A percentile compares a stretch with the other conserved stretches of the same genome.
These are phyloP conservation scores for Fusarium kyushuense DNA, from an alignment of 2,329 filamentous ascomycete species.

Conservation along the genomic window DNA sequence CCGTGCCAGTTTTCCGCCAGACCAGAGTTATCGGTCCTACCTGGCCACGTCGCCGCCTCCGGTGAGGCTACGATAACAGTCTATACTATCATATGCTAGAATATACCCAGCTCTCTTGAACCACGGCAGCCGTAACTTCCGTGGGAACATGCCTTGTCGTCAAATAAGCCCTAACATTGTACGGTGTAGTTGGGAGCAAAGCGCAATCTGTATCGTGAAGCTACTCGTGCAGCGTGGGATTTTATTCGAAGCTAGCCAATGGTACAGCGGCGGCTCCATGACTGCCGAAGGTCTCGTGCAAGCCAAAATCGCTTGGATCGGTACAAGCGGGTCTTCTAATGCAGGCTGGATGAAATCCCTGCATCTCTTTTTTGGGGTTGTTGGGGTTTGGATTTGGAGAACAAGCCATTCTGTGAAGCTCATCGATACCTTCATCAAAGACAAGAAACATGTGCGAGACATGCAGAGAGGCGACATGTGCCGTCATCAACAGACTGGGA, in stretches of 20 bases:
- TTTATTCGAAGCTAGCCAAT: slow-evolving; percentile 17
- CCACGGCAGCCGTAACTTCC: neutral
- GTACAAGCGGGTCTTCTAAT: slow-evolving; percentile 39
- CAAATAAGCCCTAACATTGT: neutral
- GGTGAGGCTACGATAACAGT: slow-evolving; percentile 33
- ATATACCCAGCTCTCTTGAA: neutral
- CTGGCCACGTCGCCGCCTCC: slow-evolving; percentile 35
- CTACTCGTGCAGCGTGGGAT: slow-evolving; percentile 5
- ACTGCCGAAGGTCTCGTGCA: slow-evolving; percentile 49
- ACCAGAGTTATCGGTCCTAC: slow-evolving; percentile 40
- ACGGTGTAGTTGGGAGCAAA: slow-evolving; percentile 5
- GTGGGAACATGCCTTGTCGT: neutral
- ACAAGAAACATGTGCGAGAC: slow-evolving; percentile 13
- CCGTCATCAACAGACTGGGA: neutral
- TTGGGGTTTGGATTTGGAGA: slow-evolving; percentile 33
- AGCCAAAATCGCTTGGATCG: slow-evolving; percentile 47
- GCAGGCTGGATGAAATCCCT: slow-evolving; percentile 44
- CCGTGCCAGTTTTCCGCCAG: slow-evolving; percentile 31
- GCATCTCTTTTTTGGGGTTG: slow-evolving; percentile 37
- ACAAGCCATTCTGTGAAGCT: slow-evolving; percentile 18
- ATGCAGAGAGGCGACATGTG: slow-evolving; percentile 13
- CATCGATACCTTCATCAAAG: no score
- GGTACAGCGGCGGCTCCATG: slow-evolving; percentile 18
- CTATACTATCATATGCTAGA: slow-evolving; percentile 11
- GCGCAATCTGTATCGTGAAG: slow-evolving; percentile 1